Percentiles rank a stretch among this genome's conserved stretches.
Conservation (phyloP, 768 basidiomycete genomes). For the Daedaleopsis sinensis region DNA sequence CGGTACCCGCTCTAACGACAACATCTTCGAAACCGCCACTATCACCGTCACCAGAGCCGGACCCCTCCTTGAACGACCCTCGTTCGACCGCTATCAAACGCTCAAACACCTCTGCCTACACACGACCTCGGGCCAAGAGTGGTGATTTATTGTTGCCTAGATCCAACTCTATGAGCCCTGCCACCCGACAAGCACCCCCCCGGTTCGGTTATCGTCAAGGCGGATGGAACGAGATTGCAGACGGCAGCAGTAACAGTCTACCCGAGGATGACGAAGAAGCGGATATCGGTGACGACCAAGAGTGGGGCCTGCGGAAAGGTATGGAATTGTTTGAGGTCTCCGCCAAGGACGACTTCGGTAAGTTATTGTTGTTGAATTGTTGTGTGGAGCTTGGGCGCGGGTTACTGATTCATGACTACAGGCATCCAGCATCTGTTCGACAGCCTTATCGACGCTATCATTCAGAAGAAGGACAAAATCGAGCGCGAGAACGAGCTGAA, state of each 20-base stretch:
- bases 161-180: constrained; percentile 19
- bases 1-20: constrained; percentile 56
- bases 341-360: constrained; percentile 85
- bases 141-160: constrained; percentile 39
- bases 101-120: constrained; percentile 33
- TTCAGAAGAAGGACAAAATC: constrained; percentile 74
- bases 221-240: constrained; percentile 58
- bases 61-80: constrained; percentile 49
- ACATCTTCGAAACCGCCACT: constrained; percentile 48
- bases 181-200: constrained; percentile 34
- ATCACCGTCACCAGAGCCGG: constrained; percentile 66
- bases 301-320: constrained; percentile 80
- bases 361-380: constrained; percentile 26
- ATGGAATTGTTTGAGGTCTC: constrained; percentile 93
- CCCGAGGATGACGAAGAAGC: constrained; percentile 57
- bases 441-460: constrained; percentile 78
- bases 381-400: neutral
- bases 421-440: constrained; percentile 84
- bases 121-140: constrained; percentile 48
- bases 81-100: constrained; percentile 49
- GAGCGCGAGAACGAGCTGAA: constrained; percentile 80
- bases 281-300: constrained; percentile 53
- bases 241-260: constrained; percentile 67
- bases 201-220: constrained; percentile 54
- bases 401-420: constrained; percentile 30